Conservation (phyloP, 768 basidiomycete genomes). For the Phylloporus scabripes region DNA sequence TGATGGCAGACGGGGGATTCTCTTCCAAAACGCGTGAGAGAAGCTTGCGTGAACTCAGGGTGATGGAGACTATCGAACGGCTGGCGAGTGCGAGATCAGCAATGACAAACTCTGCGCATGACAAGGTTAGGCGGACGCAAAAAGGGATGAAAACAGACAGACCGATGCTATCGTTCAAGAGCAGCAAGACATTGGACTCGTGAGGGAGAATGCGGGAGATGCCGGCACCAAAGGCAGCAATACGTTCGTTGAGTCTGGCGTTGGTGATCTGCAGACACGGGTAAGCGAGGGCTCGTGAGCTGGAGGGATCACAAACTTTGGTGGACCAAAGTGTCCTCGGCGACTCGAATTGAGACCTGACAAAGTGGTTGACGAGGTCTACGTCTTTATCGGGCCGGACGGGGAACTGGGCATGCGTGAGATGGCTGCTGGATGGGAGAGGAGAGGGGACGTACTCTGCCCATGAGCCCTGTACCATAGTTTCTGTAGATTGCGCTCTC, state of each 20-base stretch:
- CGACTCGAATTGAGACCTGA: slow-evolving; percentile 60
- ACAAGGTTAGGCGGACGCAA: background rate
- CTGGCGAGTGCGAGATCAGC: slow-evolving; percentile 74
- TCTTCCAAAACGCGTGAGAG: slow-evolving; percentile 60
- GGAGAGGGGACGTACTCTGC: slow-evolving; percentile 53
- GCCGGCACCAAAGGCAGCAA: slow-evolving; percentile 69
- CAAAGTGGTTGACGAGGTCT: slow-evolving; percentile 57
- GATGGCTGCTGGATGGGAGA: slow-evolving; percentile 2
- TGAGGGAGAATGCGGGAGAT: slow-evolving; percentile 52
- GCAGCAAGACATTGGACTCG: slow-evolving; percentile 64
- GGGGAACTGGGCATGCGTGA: slow-evolving; percentile 52
- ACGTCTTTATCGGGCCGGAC: slow-evolving; percentile 67
- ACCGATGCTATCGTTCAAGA: slow-evolving; percentile 80
- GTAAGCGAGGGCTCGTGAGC: background rate
- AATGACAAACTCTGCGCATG: slow-evolving; percentile 62
- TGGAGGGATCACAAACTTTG: slow-evolving; percentile 44
- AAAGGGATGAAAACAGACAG: slow-evolving; percentile 11
- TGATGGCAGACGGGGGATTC: slow-evolving; percentile 67
- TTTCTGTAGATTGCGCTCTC: slow-evolving; percentile 90
- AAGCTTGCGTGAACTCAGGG: slow-evolving; percentile 52
- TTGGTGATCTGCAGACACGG: slow-evolving; percentile 59
- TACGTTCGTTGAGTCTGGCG: slow-evolving; percentile 59
- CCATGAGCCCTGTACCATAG: slow-evolving; percentile 82
- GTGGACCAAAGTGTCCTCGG: slow-evolving; percentile 76
- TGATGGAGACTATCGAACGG: slow-evolving; percentile 63